These are phyloP conservation scores for Claviceps fusiformis DNA, from an alignment of 2,329 filamentous ascomycete genomes.

Conservation along the genomic window DNA sequence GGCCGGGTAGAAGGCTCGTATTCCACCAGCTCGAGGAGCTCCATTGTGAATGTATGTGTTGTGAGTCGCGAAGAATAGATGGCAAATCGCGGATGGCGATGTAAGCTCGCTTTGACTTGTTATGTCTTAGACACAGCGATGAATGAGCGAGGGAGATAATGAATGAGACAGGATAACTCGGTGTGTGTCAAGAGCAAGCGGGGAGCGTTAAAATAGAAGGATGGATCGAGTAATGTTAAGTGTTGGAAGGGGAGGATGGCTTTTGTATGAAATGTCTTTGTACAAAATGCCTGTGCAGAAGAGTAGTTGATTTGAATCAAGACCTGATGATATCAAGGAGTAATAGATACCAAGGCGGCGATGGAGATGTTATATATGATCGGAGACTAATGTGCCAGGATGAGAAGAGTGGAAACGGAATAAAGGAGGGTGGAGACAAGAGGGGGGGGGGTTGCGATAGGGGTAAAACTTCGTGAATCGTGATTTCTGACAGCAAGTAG, in stretches of 20 bases:
- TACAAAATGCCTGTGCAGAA: neutral
- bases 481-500: neutral
- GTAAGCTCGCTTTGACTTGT: neutral
- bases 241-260: neutral
- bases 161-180: neutral
- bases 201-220: neutral
- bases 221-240: neutral
- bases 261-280: neutral
- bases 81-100: neutral
- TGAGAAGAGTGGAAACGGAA: neutral
- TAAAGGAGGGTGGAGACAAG: neutral
- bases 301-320: neutral
- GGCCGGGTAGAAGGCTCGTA: constrained; percentile 49
- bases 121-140: neutral
- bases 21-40: constrained; percentile 51
- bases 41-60: constrained; percentile 27
- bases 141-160: neutral
- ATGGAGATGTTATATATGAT: constrained; percentile 9
- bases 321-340: constrained; percentile 2
- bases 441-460: constrained; percentile 1
- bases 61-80: neutral
- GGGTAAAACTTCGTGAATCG: neutral
- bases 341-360: constrained; percentile 2
- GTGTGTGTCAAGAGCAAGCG: neutral
- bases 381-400: constrained; percentile 6